These are phyloP conservation scores for Rhinocladiella similis DNA, from an alignment of 2,329 filamentous ascomycete genomes.

Conservation along the genomic window DNA sequence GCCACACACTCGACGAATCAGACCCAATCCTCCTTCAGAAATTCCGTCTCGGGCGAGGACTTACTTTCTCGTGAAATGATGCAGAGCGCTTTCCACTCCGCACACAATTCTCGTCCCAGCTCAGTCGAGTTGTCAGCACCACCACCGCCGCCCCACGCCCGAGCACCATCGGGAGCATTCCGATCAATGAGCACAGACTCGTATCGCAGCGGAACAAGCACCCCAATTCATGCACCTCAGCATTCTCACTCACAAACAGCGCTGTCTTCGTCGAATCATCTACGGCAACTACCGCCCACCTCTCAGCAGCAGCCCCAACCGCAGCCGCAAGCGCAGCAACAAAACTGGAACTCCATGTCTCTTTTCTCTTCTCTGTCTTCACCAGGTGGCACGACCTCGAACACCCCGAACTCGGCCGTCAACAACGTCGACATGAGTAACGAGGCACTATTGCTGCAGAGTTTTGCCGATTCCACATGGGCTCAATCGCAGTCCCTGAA, in stretches of 20 bases:
- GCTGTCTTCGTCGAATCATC: not conserved
- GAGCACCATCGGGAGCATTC: conserved; percentile 11
- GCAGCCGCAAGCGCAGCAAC: conserved; percentile 7
- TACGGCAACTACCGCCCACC: too few species aligned
- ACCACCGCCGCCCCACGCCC: not conserved
- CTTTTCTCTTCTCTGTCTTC: conserved; percentile 13
- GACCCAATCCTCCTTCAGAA: conserved; percentile 5
- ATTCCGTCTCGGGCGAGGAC: conserved; percentile 11
- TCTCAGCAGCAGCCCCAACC: not conserved
- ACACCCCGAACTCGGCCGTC: conserved; percentile 6
- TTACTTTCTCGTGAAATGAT: not conserved
- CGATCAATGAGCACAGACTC: conserved; percentile 20
- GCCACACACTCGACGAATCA: conserved; percentile 15
- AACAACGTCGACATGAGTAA: conserved; percentile 12
- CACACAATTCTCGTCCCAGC: conserved; percentile 13
- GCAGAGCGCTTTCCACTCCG: not conserved
- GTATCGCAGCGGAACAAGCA: conserved; percentile 20
- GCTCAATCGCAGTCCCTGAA: conserved; percentile 17
- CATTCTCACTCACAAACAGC: conserved; percentile 9
- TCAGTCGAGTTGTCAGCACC: conserved; percentile 18
- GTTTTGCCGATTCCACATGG: conserved; percentile 23
- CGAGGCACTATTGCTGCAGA: conserved; percentile 21
- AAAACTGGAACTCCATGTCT: conserved; percentile 16
- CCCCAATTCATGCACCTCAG: conserved; percentile 13
- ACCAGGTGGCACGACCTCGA: conserved; percentile 5